Conservation (phyloP, 169 alveolate species). For the Plasmodium blacklocki region DNA sequence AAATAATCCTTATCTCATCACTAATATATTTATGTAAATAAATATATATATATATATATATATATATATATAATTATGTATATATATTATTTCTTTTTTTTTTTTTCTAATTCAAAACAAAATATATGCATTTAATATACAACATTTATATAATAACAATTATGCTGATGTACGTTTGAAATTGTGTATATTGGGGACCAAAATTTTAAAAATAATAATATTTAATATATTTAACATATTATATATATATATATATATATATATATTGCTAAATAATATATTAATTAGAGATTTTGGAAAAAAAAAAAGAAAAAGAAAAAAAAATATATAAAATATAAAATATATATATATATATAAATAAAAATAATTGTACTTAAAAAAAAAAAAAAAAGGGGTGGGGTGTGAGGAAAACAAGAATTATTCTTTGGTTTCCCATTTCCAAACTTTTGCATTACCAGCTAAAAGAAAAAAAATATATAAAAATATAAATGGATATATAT, state of each 20-base stretch:
- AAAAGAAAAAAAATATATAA: constrained; percentile 2
- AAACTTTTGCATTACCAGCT: constrained; percentile 65
- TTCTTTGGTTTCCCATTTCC: constrained; percentile 74
- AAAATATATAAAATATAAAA: background rate
- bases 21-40: too few species aligned
- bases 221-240: background rate
- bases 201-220: background rate
- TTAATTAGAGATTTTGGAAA: constrained; percentile 16
- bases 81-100: too few species aligned
- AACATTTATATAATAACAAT: too few species aligned
- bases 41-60: too few species aligned
- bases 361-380: constrained; percentile 24
- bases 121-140: too few species aligned
- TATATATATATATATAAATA: background rate
- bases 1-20: too few species aligned
- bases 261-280: background rate
- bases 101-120: too few species aligned
- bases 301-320: constrained; percentile 3
- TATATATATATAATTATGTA: too few species aligned
- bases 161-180: too few species aligned
- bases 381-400: background rate
- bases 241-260: too few species aligned
- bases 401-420: constrained; percentile 7
- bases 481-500: background rate
- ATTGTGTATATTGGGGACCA: too few species aligned